A percentile compares a stretch with the other conserved stretches of the same genome.
These are phyloP conservation scores for Murraya paniculata DNA, from an alignment of 345 rosid species.

Conservation along the genomic window DNA sequence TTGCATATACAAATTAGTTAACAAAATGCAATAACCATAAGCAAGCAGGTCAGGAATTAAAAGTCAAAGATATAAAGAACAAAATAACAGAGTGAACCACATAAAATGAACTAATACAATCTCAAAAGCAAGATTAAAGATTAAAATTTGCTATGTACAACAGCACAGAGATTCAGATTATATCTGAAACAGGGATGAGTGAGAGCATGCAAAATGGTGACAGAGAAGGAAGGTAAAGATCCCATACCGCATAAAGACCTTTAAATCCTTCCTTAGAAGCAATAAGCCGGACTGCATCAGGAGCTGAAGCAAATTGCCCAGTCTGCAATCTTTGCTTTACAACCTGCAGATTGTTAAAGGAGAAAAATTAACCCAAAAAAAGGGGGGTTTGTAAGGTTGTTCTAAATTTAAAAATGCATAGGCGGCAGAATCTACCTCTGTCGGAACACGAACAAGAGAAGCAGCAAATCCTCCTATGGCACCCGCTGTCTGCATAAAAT, in stretches of 20 bases:
- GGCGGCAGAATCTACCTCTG: constrained; percentile 53
- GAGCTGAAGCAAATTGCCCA: constrained; percentile 83
- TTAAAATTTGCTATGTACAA: not conserved
- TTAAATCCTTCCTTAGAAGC: constrained; percentile 71
- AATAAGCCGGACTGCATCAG: constrained; percentile 76
- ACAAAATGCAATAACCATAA: constrained; percentile 3
- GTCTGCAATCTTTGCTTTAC: constrained; percentile 97
- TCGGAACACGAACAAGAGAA: constrained; percentile 90
- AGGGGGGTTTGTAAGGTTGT: not conserved
- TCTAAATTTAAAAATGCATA: constrained; percentile 1
- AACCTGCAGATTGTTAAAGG: constrained; percentile 48
- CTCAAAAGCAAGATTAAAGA: constrained; percentile 4
- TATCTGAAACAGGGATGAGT: not conserved
- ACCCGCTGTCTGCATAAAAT: constrained; percentile 73
- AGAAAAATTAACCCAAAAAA: not conserved
- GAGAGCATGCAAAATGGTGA: constrained; percentile 1
- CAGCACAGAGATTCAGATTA: not conserved
- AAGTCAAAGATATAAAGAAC: not conserved
- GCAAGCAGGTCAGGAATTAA: not conserved
- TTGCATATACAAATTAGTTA: not conserved
- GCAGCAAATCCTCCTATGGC: constrained; percentile 94
- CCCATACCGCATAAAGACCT: constrained; percentile 88
- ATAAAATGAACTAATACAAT: not conserved
- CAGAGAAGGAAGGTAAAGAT: not conserved
- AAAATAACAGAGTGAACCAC: not conserved